Percentiles rank a stretch among this genome's conserved stretches.
Evolutionary conservation across 306 rosid species (phyloP).

Genomic region (Neltuma alba): DNA sequence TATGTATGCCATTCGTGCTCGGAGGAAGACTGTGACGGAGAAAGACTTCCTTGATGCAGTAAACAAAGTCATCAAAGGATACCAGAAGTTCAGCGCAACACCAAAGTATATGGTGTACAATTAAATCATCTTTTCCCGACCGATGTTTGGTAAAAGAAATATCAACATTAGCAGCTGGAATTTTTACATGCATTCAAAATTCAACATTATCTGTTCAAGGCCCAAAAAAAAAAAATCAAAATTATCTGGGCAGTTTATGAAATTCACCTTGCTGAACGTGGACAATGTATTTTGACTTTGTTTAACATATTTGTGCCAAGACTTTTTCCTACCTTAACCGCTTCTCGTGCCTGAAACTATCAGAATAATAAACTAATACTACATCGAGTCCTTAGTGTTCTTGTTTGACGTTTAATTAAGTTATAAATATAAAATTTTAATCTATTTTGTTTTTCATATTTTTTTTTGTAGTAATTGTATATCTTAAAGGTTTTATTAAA

Average conservation of each 20-base stretch:
- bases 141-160: background rate
- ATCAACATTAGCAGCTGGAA: background rate
- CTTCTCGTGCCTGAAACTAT: background rate
- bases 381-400: too few relatives aligned
- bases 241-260: conserved; percentile 17
- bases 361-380: background rate
- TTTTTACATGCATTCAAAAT: background rate
- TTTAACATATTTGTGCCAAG: conserved; percentile 1
- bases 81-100: conserved; percentile 92
- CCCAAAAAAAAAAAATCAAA: too few relatives aligned
- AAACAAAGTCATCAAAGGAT: conserved; percentile 89
- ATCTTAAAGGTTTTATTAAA: too few relatives aligned
- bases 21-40: conserved; percentile 90
- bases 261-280: conserved; percentile 8
- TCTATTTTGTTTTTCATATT: too few relatives aligned
- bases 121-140: conserved; percentile 38
- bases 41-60: conserved; percentile 93
- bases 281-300: background rate
- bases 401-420: too few relatives aligned
- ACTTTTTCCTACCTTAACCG: background rate
- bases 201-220: too few relatives aligned
- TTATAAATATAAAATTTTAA: too few relatives aligned
- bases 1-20: conserved; percentile 87
- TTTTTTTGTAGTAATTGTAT: too few relatives aligned
- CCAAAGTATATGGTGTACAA: conserved; percentile 94